Percentiles rank a stretch among this genome's conserved stretches.
Conservation (phyloP, 305 asterid genomes). For the Solanum hybrid region DNA sequence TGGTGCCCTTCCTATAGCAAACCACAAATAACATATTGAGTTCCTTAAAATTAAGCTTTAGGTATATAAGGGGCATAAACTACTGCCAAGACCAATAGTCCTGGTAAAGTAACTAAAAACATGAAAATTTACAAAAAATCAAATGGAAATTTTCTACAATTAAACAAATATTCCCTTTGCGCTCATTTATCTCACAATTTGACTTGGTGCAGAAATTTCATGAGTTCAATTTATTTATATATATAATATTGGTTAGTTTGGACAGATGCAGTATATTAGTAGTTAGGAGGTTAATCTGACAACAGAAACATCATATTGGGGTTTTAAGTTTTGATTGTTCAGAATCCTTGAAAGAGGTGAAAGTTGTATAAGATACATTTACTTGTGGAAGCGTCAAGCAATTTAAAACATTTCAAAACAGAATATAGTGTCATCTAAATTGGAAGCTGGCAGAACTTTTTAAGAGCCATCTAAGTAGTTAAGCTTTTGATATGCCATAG, state of each 20-base stretch:
- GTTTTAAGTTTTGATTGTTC: not conserved
- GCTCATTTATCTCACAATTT: not conserved
- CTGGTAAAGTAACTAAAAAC: not conserved
- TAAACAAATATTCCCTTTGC: not conserved
- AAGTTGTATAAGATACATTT: not conserved
- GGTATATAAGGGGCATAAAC: not conserved
- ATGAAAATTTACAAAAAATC: not conserved
- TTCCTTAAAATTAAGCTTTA: not conserved
- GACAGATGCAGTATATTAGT: not conserved
- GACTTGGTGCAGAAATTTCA: not conserved
- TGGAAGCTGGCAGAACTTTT: not conserved
- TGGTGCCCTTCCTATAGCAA: conserved; percentile 25
- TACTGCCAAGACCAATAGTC: not conserved
- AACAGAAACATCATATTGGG: not conserved
- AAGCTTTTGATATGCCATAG: not conserved
- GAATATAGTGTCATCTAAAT: not conserved
- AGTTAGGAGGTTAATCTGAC: not conserved
- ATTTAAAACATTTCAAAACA: not conserved
- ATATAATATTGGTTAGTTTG: not conserved
- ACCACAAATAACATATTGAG: not conserved
- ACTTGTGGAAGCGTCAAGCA: not conserved
- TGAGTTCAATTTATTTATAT: not conserved
- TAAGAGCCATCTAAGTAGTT: not conserved
- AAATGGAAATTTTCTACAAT: not conserved
- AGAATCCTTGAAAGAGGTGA: not conserved